These are phyloP conservation scores for Penicillium simplicissimum DNA, from an alignment of 495 filamentous ascomycete species.

Conservation along the genomic window DNA sequence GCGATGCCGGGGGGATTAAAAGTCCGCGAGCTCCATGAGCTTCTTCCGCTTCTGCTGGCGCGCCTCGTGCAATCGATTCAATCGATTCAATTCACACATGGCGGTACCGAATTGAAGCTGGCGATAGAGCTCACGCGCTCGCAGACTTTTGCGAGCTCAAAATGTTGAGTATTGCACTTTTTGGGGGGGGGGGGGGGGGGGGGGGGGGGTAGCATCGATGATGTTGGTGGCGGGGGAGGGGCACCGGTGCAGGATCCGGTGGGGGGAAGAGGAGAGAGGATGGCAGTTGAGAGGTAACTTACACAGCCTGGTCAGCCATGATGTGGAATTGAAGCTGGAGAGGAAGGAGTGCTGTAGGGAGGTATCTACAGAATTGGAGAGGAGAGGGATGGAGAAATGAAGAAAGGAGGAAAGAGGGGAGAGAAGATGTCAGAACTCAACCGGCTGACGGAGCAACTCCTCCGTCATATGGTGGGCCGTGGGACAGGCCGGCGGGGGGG, in stretches of 20 bases:
- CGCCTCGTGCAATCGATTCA: neutral
- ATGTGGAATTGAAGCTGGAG: conserved; percentile 24
- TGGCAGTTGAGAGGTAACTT: conserved; percentile 39
- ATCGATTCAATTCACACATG: neutral
- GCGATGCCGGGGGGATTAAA: conserved; percentile 11
- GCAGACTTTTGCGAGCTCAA: neutral
- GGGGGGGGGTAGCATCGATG: too few relatives aligned
- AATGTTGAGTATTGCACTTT: neutral
- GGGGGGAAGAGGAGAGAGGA: conserved; percentile 8
- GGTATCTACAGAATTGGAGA: conserved; percentile 22
- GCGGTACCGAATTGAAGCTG: neutral
- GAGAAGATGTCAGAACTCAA: conserved; percentile 24
- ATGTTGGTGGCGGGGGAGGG: conserved; percentile 19
- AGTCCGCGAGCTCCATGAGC: conserved; percentile 3
- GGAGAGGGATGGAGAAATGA: conserved; percentile 16
- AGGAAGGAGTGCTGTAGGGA: conserved; percentile 24
- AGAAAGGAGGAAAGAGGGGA: conserved; percentile 17
- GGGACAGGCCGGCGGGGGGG: conserved; percentile 5
- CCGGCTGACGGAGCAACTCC: conserved; percentile 47
- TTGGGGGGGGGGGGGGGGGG: conserved; percentile 1
- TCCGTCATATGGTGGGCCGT: conserved; percentile 49
- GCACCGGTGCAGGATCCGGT: conserved; percentile 12
- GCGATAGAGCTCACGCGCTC: conserved; percentile 6
- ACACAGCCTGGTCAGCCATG: conserved; percentile 56
- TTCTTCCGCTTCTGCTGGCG: conserved; percentile 4